Percentiles rank a stretch among this genome's conserved stretches.
phyloP scores from a whole-genome alignment of 116 monocot species.

The Iris pallida region DNA sequence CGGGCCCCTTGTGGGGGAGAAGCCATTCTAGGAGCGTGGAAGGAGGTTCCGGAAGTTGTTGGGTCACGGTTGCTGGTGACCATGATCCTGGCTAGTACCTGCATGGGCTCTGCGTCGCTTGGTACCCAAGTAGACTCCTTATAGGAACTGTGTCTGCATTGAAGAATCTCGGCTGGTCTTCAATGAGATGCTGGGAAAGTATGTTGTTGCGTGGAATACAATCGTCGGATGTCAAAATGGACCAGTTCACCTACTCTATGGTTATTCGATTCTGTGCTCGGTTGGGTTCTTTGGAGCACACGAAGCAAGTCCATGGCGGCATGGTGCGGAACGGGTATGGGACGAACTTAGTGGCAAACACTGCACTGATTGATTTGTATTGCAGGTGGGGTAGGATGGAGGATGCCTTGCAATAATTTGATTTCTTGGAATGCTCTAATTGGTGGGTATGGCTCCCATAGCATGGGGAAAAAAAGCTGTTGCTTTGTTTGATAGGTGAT shows the following conservation, averaged over 20 bases:
- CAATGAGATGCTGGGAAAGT: constrained; percentile 68
- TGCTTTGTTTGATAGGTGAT: constrained; percentile 56
- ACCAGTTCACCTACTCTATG: constrained; percentile 88
- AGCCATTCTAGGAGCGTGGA: too few species aligned
- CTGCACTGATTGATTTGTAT: constrained; percentile 76
- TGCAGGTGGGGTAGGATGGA: constrained; percentile 88
- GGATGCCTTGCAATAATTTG: constrained; percentile 71
- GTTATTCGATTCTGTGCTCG: constrained; percentile 63
- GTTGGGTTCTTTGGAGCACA: constrained; percentile 78
- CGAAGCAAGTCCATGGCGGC: constrained; percentile 75
- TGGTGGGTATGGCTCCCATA: constrained; percentile 76
- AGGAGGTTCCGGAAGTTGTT: constrained; percentile 9
- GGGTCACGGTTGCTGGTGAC: constrained; percentile 36
- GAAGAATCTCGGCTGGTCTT: constrained; percentile 57
- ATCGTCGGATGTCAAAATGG: constrained; percentile 65
- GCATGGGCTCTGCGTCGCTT: constrained; percentile 17
- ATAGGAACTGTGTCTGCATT: constrained; percentile 53
- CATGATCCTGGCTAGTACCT: constrained; percentile 43
- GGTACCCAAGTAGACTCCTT: constrained; percentile 73
- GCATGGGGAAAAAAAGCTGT: constrained; percentile 64
- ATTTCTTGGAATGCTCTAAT: constrained; percentile 96
- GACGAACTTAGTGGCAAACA: constrained; percentile 57
- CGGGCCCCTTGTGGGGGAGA: constrained; percentile 62
- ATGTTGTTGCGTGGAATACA: constrained; percentile 71
- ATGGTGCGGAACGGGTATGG: constrained; percentile 67